Conservation (phyloP, 192 early-diverging fungal genomes). For the Coemansia sp. region DNA sequence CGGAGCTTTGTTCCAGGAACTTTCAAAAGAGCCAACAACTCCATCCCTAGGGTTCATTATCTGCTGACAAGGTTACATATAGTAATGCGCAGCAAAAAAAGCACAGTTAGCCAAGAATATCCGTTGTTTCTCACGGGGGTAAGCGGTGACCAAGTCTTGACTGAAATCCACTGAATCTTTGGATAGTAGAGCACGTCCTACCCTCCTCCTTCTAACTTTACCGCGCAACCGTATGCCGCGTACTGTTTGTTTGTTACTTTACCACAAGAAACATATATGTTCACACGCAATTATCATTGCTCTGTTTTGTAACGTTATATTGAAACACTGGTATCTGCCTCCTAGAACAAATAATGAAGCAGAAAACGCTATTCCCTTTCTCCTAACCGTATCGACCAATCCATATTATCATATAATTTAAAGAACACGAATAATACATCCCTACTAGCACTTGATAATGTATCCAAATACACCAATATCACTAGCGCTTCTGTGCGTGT, state of each 20-base stretch:
- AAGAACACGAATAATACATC: background rate
- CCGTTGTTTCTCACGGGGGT: too few relatives aligned
- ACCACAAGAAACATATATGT: background rate
- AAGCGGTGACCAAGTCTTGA: too few relatives aligned
- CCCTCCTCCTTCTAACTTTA: too few relatives aligned
- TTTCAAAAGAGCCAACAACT: too few relatives aligned
- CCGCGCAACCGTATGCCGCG: too few relatives aligned
- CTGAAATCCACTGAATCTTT: too few relatives aligned
- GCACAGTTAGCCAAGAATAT: too few relatives aligned
- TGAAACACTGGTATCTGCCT: background rate
- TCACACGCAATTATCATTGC: background rate
- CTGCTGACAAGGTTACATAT: background rate
- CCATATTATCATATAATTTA: background rate
- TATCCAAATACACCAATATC: background rate
- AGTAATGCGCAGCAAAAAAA: slow-evolving; percentile 2
- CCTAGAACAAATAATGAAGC: too few relatives aligned
- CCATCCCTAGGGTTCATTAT: too few relatives aligned
- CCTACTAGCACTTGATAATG: background rate
- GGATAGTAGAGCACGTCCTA: background rate
- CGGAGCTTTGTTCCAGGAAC: too few relatives aligned
- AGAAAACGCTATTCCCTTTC: too few relatives aligned
- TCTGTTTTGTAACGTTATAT: background rate
- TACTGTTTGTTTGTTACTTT: slow-evolving; percentile 1
- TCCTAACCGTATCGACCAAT: background rate
- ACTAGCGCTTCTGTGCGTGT: background rate